phyloP scores from a whole-genome alignment of 805 yeast genomes.

The Yarrowia phangngaensis region DNA sequence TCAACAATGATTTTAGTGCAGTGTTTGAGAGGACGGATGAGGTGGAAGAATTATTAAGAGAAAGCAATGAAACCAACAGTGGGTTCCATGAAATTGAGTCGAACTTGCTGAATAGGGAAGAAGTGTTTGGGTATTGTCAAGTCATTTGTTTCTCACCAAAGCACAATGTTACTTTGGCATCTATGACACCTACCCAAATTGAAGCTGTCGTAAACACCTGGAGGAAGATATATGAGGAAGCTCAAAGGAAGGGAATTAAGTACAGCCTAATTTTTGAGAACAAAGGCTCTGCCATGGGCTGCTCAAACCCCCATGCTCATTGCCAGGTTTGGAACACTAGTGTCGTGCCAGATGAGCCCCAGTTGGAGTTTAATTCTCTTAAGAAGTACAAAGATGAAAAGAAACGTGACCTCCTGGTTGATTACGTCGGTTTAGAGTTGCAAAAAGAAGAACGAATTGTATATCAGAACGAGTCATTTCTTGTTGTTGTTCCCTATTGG shows the following conservation, averaged over 20 bases:
- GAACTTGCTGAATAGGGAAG: slow-evolving; percentile 51
- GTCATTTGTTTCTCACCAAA: slow-evolving; percentile 72
- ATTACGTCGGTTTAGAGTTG: slow-evolving; percentile 57
- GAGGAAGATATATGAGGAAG: slow-evolving; percentile 50
- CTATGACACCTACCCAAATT: slow-evolving; percentile 50
- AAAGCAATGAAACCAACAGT: slow-evolving; percentile 29
- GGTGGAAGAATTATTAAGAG: background rate
- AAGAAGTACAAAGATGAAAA: slow-evolving; percentile 45
- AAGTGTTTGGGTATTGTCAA: slow-evolving; percentile 63
- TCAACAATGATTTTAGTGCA: slow-evolving; percentile 68
- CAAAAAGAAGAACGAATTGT: slow-evolving; percentile 47
- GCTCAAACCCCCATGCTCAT: slow-evolving; percentile 78
- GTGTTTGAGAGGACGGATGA: slow-evolving; percentile 43
- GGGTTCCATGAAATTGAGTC: slow-evolving; percentile 38
- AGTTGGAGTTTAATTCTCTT: slow-evolving; percentile 53
- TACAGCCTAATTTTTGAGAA: slow-evolving; percentile 73
- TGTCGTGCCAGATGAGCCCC: slow-evolving; percentile 62
- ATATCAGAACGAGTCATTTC: slow-evolving; percentile 56
- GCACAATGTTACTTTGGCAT: slow-evolving; percentile 63
- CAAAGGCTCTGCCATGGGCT: slow-evolving; percentile 77
- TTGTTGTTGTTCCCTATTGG: slow-evolving; percentile 76
- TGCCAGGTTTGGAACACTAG: slow-evolving; percentile 78
- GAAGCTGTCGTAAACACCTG: slow-evolving; percentile 55
- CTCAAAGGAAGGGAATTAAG: slow-evolving; percentile 45
- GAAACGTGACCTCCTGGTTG: slow-evolving; percentile 52